These are phyloP conservation scores for Sporothrix curviconia DNA, from an alignment of 2,329 filamentous ascomycete genomes.

Conservation along the genomic window DNA sequence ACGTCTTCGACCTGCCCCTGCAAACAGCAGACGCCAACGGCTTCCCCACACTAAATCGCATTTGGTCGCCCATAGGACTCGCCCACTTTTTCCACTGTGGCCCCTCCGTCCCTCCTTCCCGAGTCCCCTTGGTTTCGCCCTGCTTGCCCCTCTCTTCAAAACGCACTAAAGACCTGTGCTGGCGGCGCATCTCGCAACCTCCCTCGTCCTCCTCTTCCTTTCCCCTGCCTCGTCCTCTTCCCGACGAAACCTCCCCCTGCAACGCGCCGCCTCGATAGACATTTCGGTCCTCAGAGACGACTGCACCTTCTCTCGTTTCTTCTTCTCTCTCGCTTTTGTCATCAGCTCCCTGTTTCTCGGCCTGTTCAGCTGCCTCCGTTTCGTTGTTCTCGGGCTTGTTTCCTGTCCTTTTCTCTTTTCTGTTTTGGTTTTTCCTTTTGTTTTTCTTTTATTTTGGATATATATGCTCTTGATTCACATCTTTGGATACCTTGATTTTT, in stretches of 20 bases:
- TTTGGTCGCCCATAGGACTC: conserved; percentile 4
- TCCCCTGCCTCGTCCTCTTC: too few relatives aligned
- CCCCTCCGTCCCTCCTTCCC: conserved; percentile 4
- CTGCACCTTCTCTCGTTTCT: background rate
- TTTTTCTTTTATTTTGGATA: too few relatives aligned
- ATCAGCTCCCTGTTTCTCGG: background rate
- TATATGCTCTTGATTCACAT: too few relatives aligned
- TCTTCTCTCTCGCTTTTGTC: background rate
- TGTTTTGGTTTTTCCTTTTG: background rate
- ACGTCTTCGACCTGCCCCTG: too few relatives aligned
- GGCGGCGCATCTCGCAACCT: conserved; percentile 11
- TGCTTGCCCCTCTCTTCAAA: conserved; percentile 9
- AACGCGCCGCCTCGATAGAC: too few relatives aligned
- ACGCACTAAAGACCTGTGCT: background rate
- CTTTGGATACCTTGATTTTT: too few relatives aligned
- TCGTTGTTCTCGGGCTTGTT: background rate
- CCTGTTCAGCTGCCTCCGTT: background rate
- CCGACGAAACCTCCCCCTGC: too few relatives aligned
- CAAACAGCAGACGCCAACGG: conserved; percentile 8
- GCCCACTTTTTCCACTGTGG: background rate
- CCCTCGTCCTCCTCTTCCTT: background rate
- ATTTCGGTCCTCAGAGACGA: background rate
- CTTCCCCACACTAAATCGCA: conserved; percentile 17
- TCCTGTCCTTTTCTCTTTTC: background rate
- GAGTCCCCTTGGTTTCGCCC: background rate